These are phyloP conservation scores for Aureobasidium sp. DNA, from an alignment of 2,329 filamentous ascomycete species.

Conservation along the genomic window DNA sequence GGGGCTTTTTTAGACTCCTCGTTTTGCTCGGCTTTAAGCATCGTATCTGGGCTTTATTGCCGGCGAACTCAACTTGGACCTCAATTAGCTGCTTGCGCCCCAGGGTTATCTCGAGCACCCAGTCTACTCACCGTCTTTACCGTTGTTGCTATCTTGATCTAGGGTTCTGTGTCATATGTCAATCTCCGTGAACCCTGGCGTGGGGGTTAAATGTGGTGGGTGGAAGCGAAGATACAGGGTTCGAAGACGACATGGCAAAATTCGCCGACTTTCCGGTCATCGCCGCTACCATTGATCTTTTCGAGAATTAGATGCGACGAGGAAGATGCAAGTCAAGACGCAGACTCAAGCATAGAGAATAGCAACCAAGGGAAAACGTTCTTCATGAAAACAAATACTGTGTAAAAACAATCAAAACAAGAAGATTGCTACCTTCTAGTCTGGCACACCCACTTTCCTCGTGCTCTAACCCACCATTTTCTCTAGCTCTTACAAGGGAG, in stretches of 20 bases:
- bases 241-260: too few relatives aligned
- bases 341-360: too few relatives aligned
- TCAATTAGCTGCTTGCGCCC: background rate
- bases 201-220: background rate
- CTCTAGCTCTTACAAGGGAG: constrained; percentile 19
- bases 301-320: too few relatives aligned
- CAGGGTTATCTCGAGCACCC: background rate
- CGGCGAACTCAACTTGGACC: background rate
- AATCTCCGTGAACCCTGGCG: background rate
- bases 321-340: too few relatives aligned
- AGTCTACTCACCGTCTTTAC: background rate
- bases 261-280: too few relatives aligned
- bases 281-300: too few relatives aligned
- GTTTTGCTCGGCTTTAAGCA: background rate
- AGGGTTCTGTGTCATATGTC: background rate
- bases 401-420: background rate
- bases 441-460: background rate
- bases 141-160: background rate
- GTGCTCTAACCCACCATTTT: too few relatives aligned
- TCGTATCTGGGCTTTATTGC: background rate
- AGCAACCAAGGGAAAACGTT: too few relatives aligned
- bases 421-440: background rate
- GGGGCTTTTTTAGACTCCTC: background rate
- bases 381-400: background rate
- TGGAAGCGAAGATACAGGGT: background rate